phyloP scores from a whole-genome alignment of 2,329 filamentous ascomycete genomes.

The Clonostachys chloroleuca region DNA sequence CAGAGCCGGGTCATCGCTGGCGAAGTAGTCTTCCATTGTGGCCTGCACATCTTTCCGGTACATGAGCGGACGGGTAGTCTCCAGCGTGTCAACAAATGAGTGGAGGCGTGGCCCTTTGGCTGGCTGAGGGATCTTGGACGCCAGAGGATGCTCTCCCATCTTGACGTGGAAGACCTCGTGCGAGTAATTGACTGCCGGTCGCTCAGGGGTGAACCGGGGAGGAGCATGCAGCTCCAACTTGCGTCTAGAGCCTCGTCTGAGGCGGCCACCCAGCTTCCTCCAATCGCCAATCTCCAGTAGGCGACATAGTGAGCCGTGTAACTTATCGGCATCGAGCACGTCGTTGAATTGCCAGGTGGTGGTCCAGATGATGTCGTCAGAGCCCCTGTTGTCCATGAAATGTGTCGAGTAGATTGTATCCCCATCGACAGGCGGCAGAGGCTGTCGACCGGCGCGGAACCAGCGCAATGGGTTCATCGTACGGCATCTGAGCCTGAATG shows the following conservation, averaged over 20 bases:
- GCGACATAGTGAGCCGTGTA: constrained; percentile 24
- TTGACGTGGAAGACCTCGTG: constrained; percentile 25
- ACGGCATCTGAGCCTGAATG: no score
- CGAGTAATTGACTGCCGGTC: constrained; percentile 34
- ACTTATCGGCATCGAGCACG: constrained; percentile 33
- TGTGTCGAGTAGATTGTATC: no score
- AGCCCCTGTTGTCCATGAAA: no score
- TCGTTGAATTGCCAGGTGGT: constrained; percentile 37
- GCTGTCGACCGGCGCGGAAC: no score
- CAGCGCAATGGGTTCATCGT: no score
- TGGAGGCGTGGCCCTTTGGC: constrained; percentile 8
- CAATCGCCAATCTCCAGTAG: constrained; percentile 37
- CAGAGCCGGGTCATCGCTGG: constrained; percentile 37
- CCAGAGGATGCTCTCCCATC: constrained; percentile 35
- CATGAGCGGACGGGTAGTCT: no score
- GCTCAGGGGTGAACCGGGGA: constrained; percentile 14
- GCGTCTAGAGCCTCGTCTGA: constrained; percentile 13
- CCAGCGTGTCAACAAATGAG: constrained; percentile 3
- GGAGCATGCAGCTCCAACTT: constrained; percentile 25
- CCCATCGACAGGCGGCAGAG: no score
- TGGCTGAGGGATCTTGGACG: constrained; percentile 22
- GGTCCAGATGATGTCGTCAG: constrained; percentile 13
- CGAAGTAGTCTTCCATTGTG: constrained; percentile 30
- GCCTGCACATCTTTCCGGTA: constrained; percentile 4
- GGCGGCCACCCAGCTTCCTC: constrained; percentile 38